These are phyloP conservation scores for Citrus inodora DNA, from an alignment of 345 rosid genomes.

Conservation along the genomic window DNA sequence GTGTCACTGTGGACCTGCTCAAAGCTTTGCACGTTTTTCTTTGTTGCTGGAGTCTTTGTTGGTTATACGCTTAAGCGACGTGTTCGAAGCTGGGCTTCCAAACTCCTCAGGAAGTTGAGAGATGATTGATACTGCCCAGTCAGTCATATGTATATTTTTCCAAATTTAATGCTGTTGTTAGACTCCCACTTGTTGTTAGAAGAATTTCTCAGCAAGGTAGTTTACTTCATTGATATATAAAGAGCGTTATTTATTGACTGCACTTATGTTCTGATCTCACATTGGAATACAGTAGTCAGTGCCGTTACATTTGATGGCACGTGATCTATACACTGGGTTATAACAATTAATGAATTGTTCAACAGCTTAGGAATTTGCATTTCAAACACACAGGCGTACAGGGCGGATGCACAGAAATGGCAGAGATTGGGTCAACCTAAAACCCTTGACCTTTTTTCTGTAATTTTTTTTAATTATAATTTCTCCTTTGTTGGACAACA, in stretches of 20 bases:
- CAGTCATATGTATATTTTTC: not conserved
- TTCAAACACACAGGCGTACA: too few relatives aligned
- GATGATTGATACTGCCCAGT: conserved; percentile 40
- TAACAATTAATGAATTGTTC: too few relatives aligned
- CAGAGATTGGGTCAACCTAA: too few relatives aligned
- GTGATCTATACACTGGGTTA: not conserved
- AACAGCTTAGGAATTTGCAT: too few relatives aligned
- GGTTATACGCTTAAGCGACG: conserved; percentile 78
- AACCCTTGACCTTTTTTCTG: not conserved
- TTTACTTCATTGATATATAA: not conserved
- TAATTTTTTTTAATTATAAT: not conserved
- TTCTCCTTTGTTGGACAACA: not conserved
- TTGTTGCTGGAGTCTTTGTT: conserved; percentile 69
- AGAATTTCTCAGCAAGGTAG: not conserved
- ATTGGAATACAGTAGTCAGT: not conserved
- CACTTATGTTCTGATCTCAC: not conserved
- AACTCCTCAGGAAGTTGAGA: conserved; percentile 54
- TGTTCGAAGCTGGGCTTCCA: conserved; percentile 70
- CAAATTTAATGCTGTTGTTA: not conserved
- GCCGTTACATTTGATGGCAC: not conserved
- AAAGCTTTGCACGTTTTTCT: conserved; percentile 73
- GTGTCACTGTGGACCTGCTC: conserved; percentile 73
- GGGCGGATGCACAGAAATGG: too few relatives aligned
- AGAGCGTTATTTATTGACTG: not conserved
- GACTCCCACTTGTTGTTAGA: not conserved